Percentiles rank a stretch among this genome's conserved stretches.
These are phyloP conservation scores for Talinum fruticosum DNA, from an alignment of 148 eudicot genomes.

Conservation along the genomic window DNA sequence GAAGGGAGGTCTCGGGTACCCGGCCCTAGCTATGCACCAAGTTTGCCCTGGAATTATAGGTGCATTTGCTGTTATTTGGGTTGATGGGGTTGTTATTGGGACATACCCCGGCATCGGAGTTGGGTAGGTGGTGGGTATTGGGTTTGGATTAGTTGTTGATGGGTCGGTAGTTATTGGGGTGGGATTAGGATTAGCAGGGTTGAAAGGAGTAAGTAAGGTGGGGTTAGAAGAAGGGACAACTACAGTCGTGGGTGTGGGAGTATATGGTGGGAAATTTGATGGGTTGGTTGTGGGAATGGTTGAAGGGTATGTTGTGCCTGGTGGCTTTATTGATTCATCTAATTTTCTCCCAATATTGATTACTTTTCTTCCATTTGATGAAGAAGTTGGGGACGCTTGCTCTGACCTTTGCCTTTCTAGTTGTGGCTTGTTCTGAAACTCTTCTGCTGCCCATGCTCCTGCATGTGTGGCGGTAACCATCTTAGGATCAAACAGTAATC, in stretches of 20 bases:
- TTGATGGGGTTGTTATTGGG: background rate
- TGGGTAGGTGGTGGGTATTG: slow-evolving; percentile 21
- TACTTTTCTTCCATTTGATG: slow-evolving; percentile 28
- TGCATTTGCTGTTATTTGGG: background rate
- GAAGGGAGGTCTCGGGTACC: slow-evolving; percentile 50
- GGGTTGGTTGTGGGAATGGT: too few species aligned
- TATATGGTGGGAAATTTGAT: too few species aligned
- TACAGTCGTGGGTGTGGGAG: too few species aligned
- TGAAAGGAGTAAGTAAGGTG: slow-evolving; percentile 25
- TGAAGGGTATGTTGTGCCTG: slow-evolving; percentile 16
- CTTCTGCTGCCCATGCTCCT: slow-evolving; percentile 24
- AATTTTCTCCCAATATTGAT: slow-evolving; percentile 18
- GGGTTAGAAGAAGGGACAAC: too few species aligned
- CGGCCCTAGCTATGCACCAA: slow-evolving; percentile 81
- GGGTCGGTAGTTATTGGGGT: background rate
- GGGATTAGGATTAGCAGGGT: slow-evolving; percentile 25
- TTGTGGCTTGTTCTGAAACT: background rate
- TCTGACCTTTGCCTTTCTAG: slow-evolving; percentile 19
- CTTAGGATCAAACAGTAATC: slow-evolving; percentile 1
- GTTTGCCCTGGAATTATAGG: slow-evolving; percentile 50
- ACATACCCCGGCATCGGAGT: slow-evolving; percentile 21
- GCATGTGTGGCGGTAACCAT: background rate
- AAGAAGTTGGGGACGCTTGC: slow-evolving; percentile 16
- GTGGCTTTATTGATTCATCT: slow-evolving; percentile 46
- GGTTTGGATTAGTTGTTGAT: background rate